Percentiles rank a stretch among this genome's conserved stretches.
These are phyloP conservation scores for Gypsophila paniculata DNA, from an alignment of 179 eudicot genomes.

Conservation along the genomic window DNA sequence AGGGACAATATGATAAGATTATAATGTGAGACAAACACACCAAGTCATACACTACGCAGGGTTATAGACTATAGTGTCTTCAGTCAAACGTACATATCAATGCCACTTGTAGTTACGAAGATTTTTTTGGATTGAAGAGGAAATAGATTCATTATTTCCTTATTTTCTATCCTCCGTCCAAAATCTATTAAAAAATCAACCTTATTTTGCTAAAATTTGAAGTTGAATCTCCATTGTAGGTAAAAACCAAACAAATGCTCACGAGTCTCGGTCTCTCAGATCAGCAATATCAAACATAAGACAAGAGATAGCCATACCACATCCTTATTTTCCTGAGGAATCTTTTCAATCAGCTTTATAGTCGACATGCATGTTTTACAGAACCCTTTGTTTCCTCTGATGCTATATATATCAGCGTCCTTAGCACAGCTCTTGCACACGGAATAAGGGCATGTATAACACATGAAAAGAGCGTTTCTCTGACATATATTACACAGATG, in stretches of 20 bases:
- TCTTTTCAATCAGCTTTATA: constrained; percentile 39
- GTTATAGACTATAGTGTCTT: background rate
- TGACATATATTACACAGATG: constrained; percentile 48
- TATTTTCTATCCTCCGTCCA: background rate
- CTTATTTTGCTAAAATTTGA: background rate
- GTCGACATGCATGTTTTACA: constrained; percentile 48
- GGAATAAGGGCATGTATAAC: constrained; percentile 51
- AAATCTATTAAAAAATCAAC: background rate
- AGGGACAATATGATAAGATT: constrained; percentile 2
- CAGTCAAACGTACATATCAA: background rate
- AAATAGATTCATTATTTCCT: background rate
- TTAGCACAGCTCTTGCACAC: constrained; percentile 47
- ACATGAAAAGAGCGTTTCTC: constrained; percentile 48
- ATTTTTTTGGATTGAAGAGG: background rate
- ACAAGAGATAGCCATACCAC: constrained; percentile 33
- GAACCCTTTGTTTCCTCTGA: constrained; percentile 48
- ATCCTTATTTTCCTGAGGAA: constrained; percentile 35
- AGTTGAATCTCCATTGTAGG: background rate
- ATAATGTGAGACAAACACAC: background rate
- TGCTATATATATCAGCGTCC: constrained; percentile 41
- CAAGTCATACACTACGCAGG: background rate
- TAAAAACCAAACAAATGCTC: background rate
- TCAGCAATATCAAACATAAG: background rate
- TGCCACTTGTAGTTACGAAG: background rate
- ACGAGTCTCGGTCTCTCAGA: background rate